A percentile compares a stretch with the other conserved stretches of the same genome.
These are phyloP conservation scores for Neobulgaria alba DNA, from an alignment of 2,329 filamentous ascomycete genomes.

Conservation along the genomic window DNA sequence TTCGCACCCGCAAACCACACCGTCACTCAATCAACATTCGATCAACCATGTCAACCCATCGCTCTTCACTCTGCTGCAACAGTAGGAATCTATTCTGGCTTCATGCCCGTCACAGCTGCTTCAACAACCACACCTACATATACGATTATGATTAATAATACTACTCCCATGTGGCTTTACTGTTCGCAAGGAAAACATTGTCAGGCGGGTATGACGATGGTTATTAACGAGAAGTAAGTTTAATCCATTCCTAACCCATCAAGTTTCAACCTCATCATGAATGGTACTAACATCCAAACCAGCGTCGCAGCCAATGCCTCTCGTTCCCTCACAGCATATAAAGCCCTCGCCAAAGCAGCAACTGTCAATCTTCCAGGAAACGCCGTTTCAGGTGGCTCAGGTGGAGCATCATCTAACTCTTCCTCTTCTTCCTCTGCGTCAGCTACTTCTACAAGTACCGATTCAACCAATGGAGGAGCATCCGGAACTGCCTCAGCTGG, in stretches of 20 bases:
- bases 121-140: slow-evolving; percentile 52
- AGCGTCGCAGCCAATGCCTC: slow-evolving; percentile 38
- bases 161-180: slow-evolving; percentile 69
- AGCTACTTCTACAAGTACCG: slow-evolving; percentile 3
- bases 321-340: slow-evolving; percentile 39
- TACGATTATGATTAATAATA: slow-evolving; percentile 60
- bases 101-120: slow-evolving; percentile 52
- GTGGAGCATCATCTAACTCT: slow-evolving; percentile 2
- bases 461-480: too few relatives aligned
- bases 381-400: slow-evolving; percentile 11
- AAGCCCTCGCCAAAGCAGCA: slow-evolving; percentile 30
- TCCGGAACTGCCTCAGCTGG: too few relatives aligned
- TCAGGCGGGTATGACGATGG: slow-evolving; percentile 36
- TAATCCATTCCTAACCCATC: not conserved
- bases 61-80: slow-evolving; percentile 35
- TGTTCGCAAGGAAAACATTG: slow-evolving; percentile 70
- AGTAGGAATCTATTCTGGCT: slow-evolving; percentile 58
- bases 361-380: slow-evolving; percentile 34
- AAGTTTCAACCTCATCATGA: not conserved
- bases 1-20: slow-evolving; percentile 67
- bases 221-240: slow-evolving; percentile 45
- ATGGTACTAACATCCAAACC: slow-evolving; percentile 2
- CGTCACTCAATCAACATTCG: slow-evolving; percentile 68
- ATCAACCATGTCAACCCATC: slow-evolving; percentile 59
- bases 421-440: slow-evolving; percentile 2